These are phyloP conservation scores for Phyllosticta citrichinensis DNA, from an alignment of 2,329 filamentous ascomycete genomes.

Conservation along the genomic window DNA sequence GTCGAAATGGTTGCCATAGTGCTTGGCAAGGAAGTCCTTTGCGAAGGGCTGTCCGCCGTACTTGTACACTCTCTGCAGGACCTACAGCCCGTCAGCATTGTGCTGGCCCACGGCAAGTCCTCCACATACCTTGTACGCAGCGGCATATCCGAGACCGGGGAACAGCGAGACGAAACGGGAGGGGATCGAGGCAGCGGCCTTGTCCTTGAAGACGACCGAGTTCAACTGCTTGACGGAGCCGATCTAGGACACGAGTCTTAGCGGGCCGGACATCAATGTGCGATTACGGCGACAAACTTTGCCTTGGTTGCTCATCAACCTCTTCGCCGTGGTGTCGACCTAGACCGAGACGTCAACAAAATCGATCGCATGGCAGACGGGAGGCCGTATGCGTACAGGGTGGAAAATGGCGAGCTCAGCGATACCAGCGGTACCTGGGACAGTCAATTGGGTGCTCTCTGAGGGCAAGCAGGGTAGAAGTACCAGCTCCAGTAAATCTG, in stretches of 20 bases:
- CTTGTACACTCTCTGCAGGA: slow-evolving; percentile 96
- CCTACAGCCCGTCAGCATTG: slow-evolving; percentile 30
- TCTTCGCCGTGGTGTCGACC: slow-evolving; percentile 98
- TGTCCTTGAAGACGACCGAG: slow-evolving; percentile 87
- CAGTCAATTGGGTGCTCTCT: slow-evolving; percentile 12
- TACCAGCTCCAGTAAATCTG: slow-evolving; percentile 85
- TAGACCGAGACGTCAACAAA: slow-evolving; percentile 31
- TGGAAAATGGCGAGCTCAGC: slow-evolving; percentile 90
- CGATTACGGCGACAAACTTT: slow-evolving; percentile 38
- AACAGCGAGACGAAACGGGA: slow-evolving; percentile 92
- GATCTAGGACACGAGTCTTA: slow-evolving; percentile 30
- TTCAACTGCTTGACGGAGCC: slow-evolving; percentile 58
- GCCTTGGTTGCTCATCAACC: slow-evolving; percentile 95
- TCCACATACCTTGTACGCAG: slow-evolving; percentile 73
- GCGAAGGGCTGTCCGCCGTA: slow-evolving; percentile 95
- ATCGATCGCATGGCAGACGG: slow-evolving; percentile 13
- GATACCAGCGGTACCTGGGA: slow-evolving; percentile 77
- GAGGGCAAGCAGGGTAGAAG: slow-evolving; percentile 12
- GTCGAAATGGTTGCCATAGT: slow-evolving; percentile 81
- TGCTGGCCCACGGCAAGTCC: neutral
- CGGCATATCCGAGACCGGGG: slow-evolving; percentile 92
- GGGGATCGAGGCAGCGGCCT: slow-evolving; percentile 57
- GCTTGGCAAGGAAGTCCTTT: slow-evolving; percentile 71
- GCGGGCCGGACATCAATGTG: slow-evolving; percentile 4
- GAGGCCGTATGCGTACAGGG: slow-evolving; percentile 45